Conservation (phyloP, 1,284 basidiomycete genomes). For the Puccinia triticina region DNA sequence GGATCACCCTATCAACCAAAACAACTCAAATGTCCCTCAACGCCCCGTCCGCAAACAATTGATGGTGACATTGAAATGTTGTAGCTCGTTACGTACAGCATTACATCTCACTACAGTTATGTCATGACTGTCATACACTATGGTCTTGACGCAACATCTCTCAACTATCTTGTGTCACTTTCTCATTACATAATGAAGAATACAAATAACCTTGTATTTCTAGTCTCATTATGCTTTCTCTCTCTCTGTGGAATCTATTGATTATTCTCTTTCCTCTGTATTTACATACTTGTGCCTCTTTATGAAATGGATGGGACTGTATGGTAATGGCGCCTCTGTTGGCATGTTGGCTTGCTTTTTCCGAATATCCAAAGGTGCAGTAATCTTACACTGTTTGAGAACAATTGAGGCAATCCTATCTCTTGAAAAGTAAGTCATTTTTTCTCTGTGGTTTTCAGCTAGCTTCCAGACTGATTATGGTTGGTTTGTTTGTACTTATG, state of each 20-base stretch:
- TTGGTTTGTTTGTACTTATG: neutral
- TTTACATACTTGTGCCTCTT: no score
- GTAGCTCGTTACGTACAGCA: no score
- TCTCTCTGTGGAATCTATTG: no score
- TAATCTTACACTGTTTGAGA: neutral
- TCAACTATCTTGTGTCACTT: no score
- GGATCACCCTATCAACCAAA: neutral
- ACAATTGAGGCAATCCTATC: neutral
- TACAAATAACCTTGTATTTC: no score
- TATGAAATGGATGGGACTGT: neutral
- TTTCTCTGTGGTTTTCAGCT: neutral
- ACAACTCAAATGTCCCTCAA: neutral
- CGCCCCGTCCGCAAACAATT: neutral
- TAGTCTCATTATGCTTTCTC: no score
- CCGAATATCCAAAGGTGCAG: neutral
- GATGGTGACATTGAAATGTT: conserved; percentile 10
- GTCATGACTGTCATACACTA: no score
- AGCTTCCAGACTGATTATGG: neutral
- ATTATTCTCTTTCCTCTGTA: no score
- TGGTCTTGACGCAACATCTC: no score
- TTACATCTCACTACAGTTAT: no score
- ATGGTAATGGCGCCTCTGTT: neutral
- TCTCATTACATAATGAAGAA: no score
- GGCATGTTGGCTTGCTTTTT: neutral
- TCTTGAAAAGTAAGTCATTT: neutral